phyloP scores from a whole-genome alignment of 768 basidiomycete genomes.

The Leccinum longicurvipes region DNA sequence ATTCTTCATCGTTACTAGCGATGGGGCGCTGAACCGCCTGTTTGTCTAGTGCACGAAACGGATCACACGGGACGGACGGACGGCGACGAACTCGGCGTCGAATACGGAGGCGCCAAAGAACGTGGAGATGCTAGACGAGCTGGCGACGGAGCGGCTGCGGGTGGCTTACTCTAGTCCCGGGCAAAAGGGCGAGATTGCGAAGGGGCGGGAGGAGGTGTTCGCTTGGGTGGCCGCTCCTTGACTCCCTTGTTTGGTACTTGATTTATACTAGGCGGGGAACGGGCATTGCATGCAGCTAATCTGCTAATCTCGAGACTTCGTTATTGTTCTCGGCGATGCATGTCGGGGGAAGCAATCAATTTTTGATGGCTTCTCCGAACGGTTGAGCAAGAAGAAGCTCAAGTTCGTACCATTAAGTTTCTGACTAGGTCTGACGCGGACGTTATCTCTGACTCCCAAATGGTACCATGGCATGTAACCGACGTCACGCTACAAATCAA shows the following conservation, averaged over 20 bases:
- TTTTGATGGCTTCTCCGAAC: not conserved
- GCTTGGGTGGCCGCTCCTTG: slow-evolving; percentile 38
- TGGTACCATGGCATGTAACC: no score
- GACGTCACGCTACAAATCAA: no score
- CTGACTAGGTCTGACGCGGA: no score
- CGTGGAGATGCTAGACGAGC: slow-evolving; percentile 58
- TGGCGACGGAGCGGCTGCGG: slow-evolving; percentile 69
- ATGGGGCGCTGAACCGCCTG: not conserved
- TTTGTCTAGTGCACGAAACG: slow-evolving; percentile 56
- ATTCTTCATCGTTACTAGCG: not conserved
- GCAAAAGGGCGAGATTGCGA: slow-evolving; percentile 34
- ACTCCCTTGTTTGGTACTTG: slow-evolving; percentile 1
- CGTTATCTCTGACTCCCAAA: no score
- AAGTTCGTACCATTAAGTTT: no score
- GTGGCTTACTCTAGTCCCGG: slow-evolving; percentile 54
- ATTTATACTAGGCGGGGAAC: no score
- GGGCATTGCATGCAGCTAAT: not conserved
- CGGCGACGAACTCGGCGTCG: slow-evolving; percentile 48
- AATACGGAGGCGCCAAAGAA: slow-evolving; percentile 54
- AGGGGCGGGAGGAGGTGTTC: slow-evolving; percentile 43
- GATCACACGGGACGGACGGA: slow-evolving; percentile 41
- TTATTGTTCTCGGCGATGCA: not conserved
- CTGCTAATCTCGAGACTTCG: slow-evolving; percentile 2
- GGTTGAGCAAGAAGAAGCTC: no score
- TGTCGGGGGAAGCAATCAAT: not conserved